Evolutionary conservation across 352 stramenopile species (phyloP).

Genomic region (Discostella stelligera): DNA sequence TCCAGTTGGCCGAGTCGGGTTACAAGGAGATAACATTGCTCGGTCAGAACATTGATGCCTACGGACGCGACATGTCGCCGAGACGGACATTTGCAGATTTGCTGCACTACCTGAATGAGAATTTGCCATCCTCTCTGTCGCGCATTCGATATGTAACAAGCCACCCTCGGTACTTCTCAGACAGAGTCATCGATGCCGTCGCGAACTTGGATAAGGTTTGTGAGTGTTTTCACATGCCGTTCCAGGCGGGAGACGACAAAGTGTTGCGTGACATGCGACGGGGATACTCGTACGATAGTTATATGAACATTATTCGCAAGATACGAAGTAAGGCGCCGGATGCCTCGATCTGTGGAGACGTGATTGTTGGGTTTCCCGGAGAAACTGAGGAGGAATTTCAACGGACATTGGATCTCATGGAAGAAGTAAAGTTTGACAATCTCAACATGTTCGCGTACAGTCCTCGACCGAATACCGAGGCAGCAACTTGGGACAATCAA

Average conservation of each 20-base stretch:
- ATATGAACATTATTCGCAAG: slow-evolving; percentile 82
- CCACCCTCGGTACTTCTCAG: slow-evolving; percentile 86
- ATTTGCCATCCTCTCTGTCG: slow-evolving; percentile 57
- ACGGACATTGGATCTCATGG: slow-evolving; percentile 83
- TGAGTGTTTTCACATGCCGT: slow-evolving; percentile 85
- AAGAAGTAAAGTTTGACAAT: slow-evolving; percentile 81
- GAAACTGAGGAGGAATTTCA: slow-evolving; percentile 85
- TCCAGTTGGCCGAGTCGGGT: slow-evolving; percentile 66
- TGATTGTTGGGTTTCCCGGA: slow-evolving; percentile 83
- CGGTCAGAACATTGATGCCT: slow-evolving; percentile 87
- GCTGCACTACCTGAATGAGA: slow-evolving; percentile 67
- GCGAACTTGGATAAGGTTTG: slow-evolving; percentile 77
- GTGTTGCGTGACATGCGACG: slow-evolving; percentile 84
- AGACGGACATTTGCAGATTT: slow-evolving; percentile 86
- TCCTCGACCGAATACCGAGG: slow-evolving; percentile 68
- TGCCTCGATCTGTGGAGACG: slow-evolving; percentile 74
- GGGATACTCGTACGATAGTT: slow-evolving; percentile 85
- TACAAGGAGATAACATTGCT: slow-evolving; percentile 86
- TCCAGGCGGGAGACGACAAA: slow-evolving; percentile 82
- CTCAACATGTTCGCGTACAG: slow-evolving; percentile 75
- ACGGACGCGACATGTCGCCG: slow-evolving; percentile 85
- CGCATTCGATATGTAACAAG: slow-evolving; percentile 85
- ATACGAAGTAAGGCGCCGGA: slow-evolving; percentile 75
- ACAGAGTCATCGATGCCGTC: slow-evolving; percentile 84
- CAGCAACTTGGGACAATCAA: slow-evolving; percentile 74